A percentile compares a stretch with the other conserved stretches of the same genome.
These are phyloP conservation scores for Datisca glomerata DNA, from an alignment of 306 rosid genomes.

Conservation along the genomic window DNA sequence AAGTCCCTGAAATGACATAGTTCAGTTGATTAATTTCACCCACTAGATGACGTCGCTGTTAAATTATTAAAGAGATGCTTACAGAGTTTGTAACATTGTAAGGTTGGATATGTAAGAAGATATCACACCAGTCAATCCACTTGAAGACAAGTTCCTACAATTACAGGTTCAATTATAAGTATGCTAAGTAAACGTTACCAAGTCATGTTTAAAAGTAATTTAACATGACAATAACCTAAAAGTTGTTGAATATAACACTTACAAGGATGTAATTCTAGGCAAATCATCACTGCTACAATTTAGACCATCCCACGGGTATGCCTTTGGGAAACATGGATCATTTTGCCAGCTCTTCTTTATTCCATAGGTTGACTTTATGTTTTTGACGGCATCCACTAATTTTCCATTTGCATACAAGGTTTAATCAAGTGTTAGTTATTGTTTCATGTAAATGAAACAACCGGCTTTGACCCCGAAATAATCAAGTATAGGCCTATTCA, in stretches of 20 bases:
- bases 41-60: not conserved
- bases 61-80: slow-evolving; percentile 12
- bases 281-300: slow-evolving; percentile 21
- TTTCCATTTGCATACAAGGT: slow-evolving; percentile 5
- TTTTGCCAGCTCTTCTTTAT: slow-evolving; percentile 43
- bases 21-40: not conserved
- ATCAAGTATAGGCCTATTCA: too few relatives aligned
- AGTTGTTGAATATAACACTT: slow-evolving; percentile 9
- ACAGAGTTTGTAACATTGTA: slow-evolving; percentile 28
- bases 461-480: too few relatives aligned
- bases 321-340: slow-evolving; percentile 42
- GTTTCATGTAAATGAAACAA: not conserved
- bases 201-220: not conserved
- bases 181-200: too few relatives aligned
- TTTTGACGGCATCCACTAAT: slow-evolving; percentile 37
- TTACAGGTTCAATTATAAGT: slow-evolving; percentile 17
- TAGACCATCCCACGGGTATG: slow-evolving; percentile 41
- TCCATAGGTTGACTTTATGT: slow-evolving; percentile 33
- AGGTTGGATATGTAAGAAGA: slow-evolving; percentile 23
- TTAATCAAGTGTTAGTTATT: not conserved
- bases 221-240: not conserved
- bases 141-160: slow-evolving; percentile 38
- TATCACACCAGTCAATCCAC: slow-evolving; percentile 32
- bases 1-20: slow-evolving; percentile 33
- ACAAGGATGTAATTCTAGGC: slow-evolving; percentile 42